Evolutionary conservation across 2,329 filamentous ascomycete genomes (phyloP).

Genomic region (Penicillium hesseltinei): DNA sequence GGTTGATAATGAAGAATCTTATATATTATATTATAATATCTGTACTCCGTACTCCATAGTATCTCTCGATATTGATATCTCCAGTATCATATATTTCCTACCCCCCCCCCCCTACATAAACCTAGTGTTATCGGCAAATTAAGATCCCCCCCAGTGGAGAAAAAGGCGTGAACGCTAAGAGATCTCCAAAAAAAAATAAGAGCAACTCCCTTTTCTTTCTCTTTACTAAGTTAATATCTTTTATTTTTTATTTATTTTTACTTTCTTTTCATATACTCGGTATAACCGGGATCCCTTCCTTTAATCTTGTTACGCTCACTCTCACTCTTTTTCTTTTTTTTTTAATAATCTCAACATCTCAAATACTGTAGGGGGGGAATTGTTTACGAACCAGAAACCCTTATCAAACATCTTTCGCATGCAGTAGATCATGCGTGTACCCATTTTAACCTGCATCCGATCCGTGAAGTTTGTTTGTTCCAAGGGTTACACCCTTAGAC

Average conservation of each 20-base stretch:
- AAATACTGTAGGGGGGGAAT: slow-evolving; percentile 15
- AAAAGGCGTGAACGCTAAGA: slow-evolving; percentile 19
- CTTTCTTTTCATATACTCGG: neutral
- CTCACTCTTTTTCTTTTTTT: slow-evolving; percentile 8
- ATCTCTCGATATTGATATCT: neutral
- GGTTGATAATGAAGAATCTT: neutral
- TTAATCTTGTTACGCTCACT: neutral
- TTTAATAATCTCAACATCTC: slow-evolving; percentile 5
- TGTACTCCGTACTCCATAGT: neutral
- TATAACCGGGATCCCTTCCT: slow-evolving; percentile 1
- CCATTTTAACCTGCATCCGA: slow-evolving; percentile 24
- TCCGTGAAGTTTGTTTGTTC: slow-evolving; percentile 12
- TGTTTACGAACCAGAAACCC: slow-evolving; percentile 1
- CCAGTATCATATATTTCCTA: neutral
- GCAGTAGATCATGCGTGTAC: slow-evolving; percentile 32
- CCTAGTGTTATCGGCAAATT: slow-evolving; percentile 19
- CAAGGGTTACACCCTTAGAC: slow-evolving; percentile 7
- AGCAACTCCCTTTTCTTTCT: slow-evolving; percentile 4
- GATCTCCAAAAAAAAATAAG: slow-evolving; percentile 6
- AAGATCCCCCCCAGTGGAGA: slow-evolving; percentile 16
- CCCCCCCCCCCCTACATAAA: neutral
- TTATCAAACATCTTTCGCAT: slow-evolving; percentile 10
- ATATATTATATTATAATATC: neutral
- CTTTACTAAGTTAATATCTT: neutral
- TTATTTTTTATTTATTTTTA: neutral